Percentiles rank a stretch among this genome's conserved stretches.
These are phyloP conservation scores for Babesia bigemina DNA, from an alignment of 169 alveolate genomes.

Conservation along the genomic window DNA sequence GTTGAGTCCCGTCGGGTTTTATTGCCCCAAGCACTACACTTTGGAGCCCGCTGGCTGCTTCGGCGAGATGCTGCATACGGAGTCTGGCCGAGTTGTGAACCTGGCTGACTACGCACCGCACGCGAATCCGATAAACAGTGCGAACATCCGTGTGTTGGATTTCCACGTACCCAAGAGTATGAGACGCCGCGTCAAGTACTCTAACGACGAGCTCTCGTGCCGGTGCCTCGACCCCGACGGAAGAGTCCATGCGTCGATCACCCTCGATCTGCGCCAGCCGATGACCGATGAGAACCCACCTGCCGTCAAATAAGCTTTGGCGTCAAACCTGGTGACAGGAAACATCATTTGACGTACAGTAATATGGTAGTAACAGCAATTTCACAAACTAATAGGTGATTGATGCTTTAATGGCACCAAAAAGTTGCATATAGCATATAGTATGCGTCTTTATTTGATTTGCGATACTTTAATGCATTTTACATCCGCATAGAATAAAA, in stretches of 20 bases:
- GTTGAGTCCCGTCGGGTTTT: constrained; percentile 60
- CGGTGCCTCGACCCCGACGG: constrained; percentile 12
- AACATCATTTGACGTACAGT: no score
- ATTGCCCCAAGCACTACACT: constrained; percentile 48
- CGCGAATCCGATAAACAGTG: constrained; percentile 24
- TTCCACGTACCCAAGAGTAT: background rate
- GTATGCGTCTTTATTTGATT: no score
- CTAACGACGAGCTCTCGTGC: constrained; percentile 14
- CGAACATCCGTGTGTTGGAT: constrained; percentile 30
- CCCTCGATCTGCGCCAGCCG: constrained; percentile 7
- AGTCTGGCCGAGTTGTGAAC: constrained; percentile 1
- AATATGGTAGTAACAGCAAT: no score
- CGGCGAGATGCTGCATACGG: background rate
- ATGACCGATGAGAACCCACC: no score
- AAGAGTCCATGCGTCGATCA: background rate
- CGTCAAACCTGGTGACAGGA: no score
- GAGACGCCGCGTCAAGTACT: background rate
- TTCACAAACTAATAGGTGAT: no score
- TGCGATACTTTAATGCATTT: no score
- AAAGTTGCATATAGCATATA: no score
- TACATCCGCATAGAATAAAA: no score
- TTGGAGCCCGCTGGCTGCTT: constrained; percentile 64
- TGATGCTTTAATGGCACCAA: no score
- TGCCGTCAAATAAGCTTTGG: no score
- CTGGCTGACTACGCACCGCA: constrained; percentile 11